A percentile compares a stretch with the other conserved stretches of the same genome.
Conservation (phyloP, 2,329 filamentous ascomycete genomes). For the Scleromitrula shiraiana region DNA sequence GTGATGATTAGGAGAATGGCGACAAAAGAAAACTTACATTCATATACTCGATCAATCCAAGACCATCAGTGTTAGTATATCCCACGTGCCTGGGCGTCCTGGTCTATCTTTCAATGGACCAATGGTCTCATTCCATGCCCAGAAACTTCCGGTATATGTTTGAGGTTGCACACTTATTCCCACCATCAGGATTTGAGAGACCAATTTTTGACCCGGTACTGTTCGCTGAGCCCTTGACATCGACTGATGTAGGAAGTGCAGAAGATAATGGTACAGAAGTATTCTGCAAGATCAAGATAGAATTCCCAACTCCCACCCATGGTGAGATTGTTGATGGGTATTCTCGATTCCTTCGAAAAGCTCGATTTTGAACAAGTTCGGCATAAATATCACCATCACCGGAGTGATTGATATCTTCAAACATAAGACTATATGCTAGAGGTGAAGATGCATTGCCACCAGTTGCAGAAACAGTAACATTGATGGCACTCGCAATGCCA, state of each 20-base stretch:
- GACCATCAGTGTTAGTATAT: slow-evolving; percentile 37
- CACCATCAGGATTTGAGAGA: slow-evolving; percentile 46
- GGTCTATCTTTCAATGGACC: slow-evolving; percentile 32
- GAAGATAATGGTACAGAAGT: slow-evolving; percentile 21
- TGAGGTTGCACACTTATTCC: slow-evolving; percentile 36
- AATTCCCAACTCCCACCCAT: slow-evolving; percentile 20
- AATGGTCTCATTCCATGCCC: slow-evolving; percentile 34
- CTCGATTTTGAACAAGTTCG: slow-evolving; percentile 62
- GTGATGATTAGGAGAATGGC: too few relatives aligned
- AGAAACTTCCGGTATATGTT: slow-evolving; percentile 26
- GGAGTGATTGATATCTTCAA: slow-evolving; percentile 28
- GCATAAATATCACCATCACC: slow-evolving; percentile 43
- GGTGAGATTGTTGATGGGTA: slow-evolving; percentile 41
- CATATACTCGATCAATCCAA: slow-evolving; percentile 44
- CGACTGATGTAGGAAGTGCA: slow-evolving; percentile 22
- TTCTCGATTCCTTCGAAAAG: slow-evolving; percentile 48
- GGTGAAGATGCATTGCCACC: slow-evolving; percentile 26
- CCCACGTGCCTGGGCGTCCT: slow-evolving; percentile 36
- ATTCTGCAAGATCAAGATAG: slow-evolving; percentile 28
- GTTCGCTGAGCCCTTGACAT: slow-evolving; percentile 11
- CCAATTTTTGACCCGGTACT: slow-evolving; percentile 33
- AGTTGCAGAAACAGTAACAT: slow-evolving; percentile 20
- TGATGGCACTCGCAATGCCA: slow-evolving; percentile 19
- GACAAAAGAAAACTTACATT: slow-evolving; percentile 16
- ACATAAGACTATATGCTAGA: slow-evolving; percentile 27